These are phyloP conservation scores for Galeopsis tetrahit DNA, from an alignment of 257 asterid species.

Conservation along the genomic window DNA sequence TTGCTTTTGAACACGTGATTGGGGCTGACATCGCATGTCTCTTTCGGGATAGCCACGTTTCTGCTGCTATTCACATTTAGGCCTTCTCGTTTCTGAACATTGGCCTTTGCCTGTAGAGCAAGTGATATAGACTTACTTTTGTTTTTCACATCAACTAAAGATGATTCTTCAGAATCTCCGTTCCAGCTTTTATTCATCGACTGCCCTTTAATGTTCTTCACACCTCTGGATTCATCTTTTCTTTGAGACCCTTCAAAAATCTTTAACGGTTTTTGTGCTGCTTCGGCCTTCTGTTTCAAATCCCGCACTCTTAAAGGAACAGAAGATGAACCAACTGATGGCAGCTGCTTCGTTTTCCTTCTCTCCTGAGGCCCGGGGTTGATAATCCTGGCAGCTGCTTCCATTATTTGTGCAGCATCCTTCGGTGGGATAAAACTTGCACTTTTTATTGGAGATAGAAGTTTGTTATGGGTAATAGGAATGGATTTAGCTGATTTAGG, in stretches of 20 bases:
- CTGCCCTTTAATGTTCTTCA: conserved; percentile 52
- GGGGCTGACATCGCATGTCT: conserved; percentile 48
- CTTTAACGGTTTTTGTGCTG: conserved; percentile 55
- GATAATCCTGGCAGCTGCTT: conserved; percentile 82
- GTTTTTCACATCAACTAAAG: conserved; percentile 40
- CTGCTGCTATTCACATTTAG: conserved; percentile 38
- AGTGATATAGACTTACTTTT: conserved; percentile 82
- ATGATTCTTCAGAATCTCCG: conserved; percentile 54
- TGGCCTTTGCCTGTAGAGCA: conserved; percentile 88
- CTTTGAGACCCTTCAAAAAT: conserved; percentile 53
- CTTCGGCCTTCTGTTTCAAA: conserved; percentile 70
- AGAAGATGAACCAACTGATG: conserved; percentile 62
- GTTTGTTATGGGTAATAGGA: conserved; percentile 82
- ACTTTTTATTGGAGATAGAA: conserved; percentile 85
- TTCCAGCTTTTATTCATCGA: conserved; percentile 53
- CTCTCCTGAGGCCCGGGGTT: conserved; percentile 55
- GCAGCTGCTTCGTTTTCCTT: conserved; percentile 46
- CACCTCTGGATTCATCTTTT: conserved; percentile 48
- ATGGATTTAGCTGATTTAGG: conserved; percentile 91
- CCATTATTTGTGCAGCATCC: conserved; percentile 90
- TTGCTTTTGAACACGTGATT: conserved; percentile 50
- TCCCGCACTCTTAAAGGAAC: conserved; percentile 64
- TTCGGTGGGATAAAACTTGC: conserved; percentile 50
- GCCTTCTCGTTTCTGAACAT: conserved; percentile 84
- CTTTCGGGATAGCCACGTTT: conserved; percentile 46